Evolutionary conservation across 345 rosid species (phyloP), one percentile per base, ranked within the genome.

Genomic region (Corchorus olitorius): DNA sequence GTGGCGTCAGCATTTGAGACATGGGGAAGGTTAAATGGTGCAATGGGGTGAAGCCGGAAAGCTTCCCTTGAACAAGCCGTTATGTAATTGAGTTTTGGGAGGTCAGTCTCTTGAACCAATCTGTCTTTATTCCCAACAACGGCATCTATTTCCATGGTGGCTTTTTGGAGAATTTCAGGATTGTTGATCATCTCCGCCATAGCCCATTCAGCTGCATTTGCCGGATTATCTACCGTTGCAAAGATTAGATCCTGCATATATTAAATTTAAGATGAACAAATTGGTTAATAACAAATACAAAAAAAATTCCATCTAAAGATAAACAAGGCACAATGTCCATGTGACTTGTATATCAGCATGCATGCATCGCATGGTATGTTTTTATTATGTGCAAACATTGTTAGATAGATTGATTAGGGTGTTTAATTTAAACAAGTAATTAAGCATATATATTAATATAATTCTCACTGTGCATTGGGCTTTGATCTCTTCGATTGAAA

Each of bases 1-100:
- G 9, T 77, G 5, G 85, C 79, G 37, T 86, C 88, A 11, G 77
- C 49, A 2, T 72, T 76, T 27, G 88, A 80, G 54, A 84, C 83
- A 17, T 84, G 89, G 3, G 89, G 89, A 17, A 81, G 70, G 59
- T 81, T 81, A 48, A 88, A 88, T 41, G 88, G 78, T 39, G 68
- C 68, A 37, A 64, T 3, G 14, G 68, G 68, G 68, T 64, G 68
- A 39, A 64, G 48, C 48, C 68, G 19, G 16, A 37, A 37, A 17
- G 48, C 22, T 64, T 64, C 65, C 68, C 48, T 64, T 64, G 68
- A 48, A 37, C 48, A 27, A 33, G 48, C 20, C 6, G 37, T 64
- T 8, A 64, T 1, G 4, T 37, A 64, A 1, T 8, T 64, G 68
- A 64, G 68, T 16, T 64, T 35, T 9, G 68, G 68, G 16, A 64